Percentiles rank a stretch among this genome's conserved stretches.
These are phyloP conservation scores for Fusarium lateritium DNA, from an alignment of 2,329 filamentous ascomycete genomes.

Conservation along the genomic window DNA sequence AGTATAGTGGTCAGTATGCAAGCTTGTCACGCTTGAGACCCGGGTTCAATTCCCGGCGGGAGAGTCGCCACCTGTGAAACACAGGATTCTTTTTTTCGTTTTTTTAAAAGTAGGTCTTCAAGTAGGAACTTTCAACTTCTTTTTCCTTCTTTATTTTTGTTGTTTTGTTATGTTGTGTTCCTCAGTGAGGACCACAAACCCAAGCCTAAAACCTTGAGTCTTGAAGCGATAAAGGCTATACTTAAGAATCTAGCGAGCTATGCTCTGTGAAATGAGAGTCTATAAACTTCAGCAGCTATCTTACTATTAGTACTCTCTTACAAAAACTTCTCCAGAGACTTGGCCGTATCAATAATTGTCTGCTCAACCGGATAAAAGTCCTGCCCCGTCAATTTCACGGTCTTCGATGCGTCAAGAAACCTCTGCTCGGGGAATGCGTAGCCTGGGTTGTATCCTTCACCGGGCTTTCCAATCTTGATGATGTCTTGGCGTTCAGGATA, in stretches of 20 bases:
- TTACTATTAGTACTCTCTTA: slow-evolving; percentile 4
- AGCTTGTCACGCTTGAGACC: slow-evolving; percentile 19
- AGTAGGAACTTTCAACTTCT: too few species aligned
- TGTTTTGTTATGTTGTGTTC: too few species aligned
- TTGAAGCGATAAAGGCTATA: too few species aligned
- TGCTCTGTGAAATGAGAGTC: too few species aligned
- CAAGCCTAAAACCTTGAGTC: too few species aligned
- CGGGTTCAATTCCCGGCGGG: slow-evolving; percentile 15
- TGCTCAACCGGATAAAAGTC: slow-evolving; percentile 38
- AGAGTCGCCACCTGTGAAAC: slow-evolving; percentile 10
- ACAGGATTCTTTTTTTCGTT: neutral
- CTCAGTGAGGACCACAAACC: too few species aligned
- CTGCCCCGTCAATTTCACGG: slow-evolving; percentile 34
- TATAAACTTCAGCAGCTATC: too few species aligned
- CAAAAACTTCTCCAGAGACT: slow-evolving; percentile 40
- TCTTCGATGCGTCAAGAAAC: slow-evolving; percentile 42
- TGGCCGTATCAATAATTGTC: slow-evolving; percentile 44
- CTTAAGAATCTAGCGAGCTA: too few species aligned
- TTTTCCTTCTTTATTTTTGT: too few species aligned
- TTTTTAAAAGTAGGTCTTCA: too few species aligned
- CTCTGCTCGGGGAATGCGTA: slow-evolving; percentile 27
- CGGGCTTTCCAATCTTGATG: slow-evolving; percentile 43
- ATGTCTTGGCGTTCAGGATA: slow-evolving; percentile 38
- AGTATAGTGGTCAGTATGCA: slow-evolving; percentile 19
- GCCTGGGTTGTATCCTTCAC: slow-evolving; percentile 35